phyloP scores from a whole-genome alignment of 768 basidiomycete species.

The Podaxis sp. region DNA sequence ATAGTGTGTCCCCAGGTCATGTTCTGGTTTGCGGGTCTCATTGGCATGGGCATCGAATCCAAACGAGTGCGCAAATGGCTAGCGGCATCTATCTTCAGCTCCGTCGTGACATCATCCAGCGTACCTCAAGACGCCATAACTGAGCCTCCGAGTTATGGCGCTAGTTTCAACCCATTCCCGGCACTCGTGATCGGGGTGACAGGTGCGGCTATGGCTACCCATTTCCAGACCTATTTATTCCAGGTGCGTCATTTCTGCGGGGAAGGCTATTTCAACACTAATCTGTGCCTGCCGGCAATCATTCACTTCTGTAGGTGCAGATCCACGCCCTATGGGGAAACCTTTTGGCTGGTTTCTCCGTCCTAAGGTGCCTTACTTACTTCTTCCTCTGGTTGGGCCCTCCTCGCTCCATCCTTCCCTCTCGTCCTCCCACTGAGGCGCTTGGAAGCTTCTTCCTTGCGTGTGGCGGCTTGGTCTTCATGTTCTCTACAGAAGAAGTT shows the following conservation, averaged over 20 bases:
- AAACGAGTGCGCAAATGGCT: constrained; percentile 70
- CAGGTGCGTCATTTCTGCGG: constrained; percentile 39
- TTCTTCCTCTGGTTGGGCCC: constrained; percentile 92
- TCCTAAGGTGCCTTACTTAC: constrained; percentile 84
- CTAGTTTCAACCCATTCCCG: constrained; percentile 88
- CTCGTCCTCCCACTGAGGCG: constrained; percentile 90
- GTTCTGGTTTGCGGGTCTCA: constrained; percentile 92
- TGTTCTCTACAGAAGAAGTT: constrained; percentile 86
- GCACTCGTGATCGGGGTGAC: constrained; percentile 93
- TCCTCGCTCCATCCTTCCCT: constrained; percentile 79
- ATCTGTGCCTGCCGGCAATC: not conserved
- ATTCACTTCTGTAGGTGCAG: constrained; percentile 51
- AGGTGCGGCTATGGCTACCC: constrained; percentile 90
- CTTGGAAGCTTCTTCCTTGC: constrained; percentile 84
- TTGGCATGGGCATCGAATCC: constrained; percentile 92
- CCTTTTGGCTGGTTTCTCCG: constrained; percentile 72
- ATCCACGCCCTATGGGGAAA: constrained; percentile 92
- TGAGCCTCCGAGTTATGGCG: constrained; percentile 70
- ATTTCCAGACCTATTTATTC: constrained; percentile 88
- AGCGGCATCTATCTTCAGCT: constrained; percentile 46
- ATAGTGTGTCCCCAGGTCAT: constrained; percentile 51
- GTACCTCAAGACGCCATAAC: constrained; percentile 38
- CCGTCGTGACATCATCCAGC: constrained; percentile 20
- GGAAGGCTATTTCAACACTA: not conserved
- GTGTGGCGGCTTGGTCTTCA: constrained; percentile 86